A percentile compares a stretch with the other conserved stretches of the same genome.
phyloP scores from a whole-genome alignment of 2,329 filamentous ascomycete genomes.

The Monilinia fructigena region DNA sequence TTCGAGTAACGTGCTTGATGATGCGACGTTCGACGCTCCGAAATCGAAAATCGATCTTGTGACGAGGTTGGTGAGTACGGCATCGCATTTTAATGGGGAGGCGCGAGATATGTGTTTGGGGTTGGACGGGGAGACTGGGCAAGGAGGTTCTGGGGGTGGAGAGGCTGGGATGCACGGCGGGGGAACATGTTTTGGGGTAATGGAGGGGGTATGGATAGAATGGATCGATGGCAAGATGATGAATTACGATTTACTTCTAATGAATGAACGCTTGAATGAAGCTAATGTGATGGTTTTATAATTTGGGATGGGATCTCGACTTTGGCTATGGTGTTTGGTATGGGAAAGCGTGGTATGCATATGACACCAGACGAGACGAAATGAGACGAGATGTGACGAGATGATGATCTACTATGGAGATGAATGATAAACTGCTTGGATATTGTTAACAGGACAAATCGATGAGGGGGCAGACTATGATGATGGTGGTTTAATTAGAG shows the following conservation, averaged over 20 bases:
- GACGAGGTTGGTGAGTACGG: constrained; percentile 53
- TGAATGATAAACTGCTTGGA: background rate
- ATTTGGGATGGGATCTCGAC: background rate
- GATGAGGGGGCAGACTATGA: too few relatives aligned
- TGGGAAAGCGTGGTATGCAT: background rate
- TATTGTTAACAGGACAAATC: background rate
- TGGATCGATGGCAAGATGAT: background rate
- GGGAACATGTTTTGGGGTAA: constrained; percentile 10
- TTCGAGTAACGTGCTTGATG: constrained; percentile 67
- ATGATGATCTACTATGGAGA: background rate
- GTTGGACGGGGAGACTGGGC: constrained; percentile 33
- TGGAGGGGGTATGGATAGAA: background rate
- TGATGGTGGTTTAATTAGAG: too few relatives aligned
- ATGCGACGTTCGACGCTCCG: constrained; percentile 70
- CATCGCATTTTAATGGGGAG: constrained; percentile 19
- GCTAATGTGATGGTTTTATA: background rate
- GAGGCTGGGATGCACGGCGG: constrained; percentile 32
- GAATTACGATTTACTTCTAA: constrained; percentile 11
- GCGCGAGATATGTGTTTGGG: constrained; percentile 36
- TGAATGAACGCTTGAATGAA: constrained; percentile 12
- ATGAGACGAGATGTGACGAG: background rate
- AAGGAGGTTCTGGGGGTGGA: constrained; percentile 38
- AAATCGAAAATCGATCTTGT: constrained; percentile 67
- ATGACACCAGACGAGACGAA: background rate
- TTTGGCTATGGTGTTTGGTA: background rate